Evolutionary conservation across 2,329 filamentous ascomycete species (phyloP), one percentile per base, ranked within the genome.

Genomic region (Chaetomium strumarium): DNA sequence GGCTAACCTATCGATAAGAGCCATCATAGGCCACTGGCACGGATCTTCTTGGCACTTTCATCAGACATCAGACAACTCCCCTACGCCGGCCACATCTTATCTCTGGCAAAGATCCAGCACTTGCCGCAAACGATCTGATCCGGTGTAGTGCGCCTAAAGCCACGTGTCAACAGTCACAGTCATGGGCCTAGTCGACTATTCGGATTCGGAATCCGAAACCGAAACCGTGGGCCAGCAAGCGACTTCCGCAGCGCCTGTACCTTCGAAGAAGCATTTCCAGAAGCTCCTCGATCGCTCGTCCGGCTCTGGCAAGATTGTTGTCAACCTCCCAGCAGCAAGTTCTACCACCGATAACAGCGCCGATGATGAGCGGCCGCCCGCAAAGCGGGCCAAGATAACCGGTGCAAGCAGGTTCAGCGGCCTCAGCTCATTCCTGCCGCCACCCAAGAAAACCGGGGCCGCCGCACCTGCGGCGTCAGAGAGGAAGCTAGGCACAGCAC

Each of bases 381-480:
- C 85, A 1, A 96, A 96, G 66, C 84, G 85, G 55, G 76, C 80
- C 16, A 83, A 83, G 46, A 80, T 80, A 2, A 43, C 46, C 10
- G 57, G 58, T 5, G 59, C 55, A 3, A 82, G 84, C 29, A 77
- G 79, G 5, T 91, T 95, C 62, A 79, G 86, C 47, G 87, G 85
- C 2, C 93, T 96, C 73, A 93, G 92, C 66, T 84, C 90, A 2
- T 83, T 96, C 60, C 77, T 97, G 17, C 92, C 92, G 2, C 77
- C 91, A 24, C 91, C 92, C 4, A 97, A 96, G 66, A 71, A 71
- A 58, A 55, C 65, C 14, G 66, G 68, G 46, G 63, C 69, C 12
- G 60, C 66, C 2, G 64, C 67, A 65, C 58, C 57, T 1, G 42
- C 53, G 45, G 68, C 53, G 56, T 68, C 62, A 38, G 62, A 61